Evolutionary conservation across 208 protist genomes (phyloP), one percentile per base, ranked within the genome.

Genomic region (Lotmaria passim): DNA sequence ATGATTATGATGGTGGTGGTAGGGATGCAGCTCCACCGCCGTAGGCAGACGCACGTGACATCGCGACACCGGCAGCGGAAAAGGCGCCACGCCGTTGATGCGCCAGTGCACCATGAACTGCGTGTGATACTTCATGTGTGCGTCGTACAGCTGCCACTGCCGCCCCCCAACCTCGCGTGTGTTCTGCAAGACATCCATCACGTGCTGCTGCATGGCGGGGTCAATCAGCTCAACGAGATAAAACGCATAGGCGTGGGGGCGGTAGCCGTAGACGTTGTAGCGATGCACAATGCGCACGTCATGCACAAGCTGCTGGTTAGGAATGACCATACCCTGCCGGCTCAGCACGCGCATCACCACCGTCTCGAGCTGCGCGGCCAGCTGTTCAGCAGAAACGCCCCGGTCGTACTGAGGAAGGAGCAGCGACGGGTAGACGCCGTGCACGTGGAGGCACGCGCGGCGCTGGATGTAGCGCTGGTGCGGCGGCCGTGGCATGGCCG

Each of bases 361-460:
- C 0, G 80, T 38, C 70, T 96, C 90, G 7, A 96, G 77, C 72
- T 93, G 86, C 1, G 87, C 86, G 17, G 80, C 90, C 55, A 96
- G 91, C 82, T 96, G 82, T 39, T 66, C 75, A 0, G 82, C 73
- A 28, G 81, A 78, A n/a, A 91, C 68, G 50, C 60, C 44, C 23
- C 43, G 60, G 61, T 87, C 72, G 72, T 86, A 77, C 47, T 83
- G 84, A 24, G 77, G 79, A 19, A 92, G 86, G 38, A 86, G 73
- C 53, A 96, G 87, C 65, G 88, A 91, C 15, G 90, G 90, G 59
- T 93, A 93, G 39, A 88, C 73, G 7, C 88, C 86, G 65, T 96
- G 90, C 1, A 96, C 69, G 62, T 96, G 90, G 7, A 90, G 72
- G 64, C 90, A 96, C 24, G 78, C 79, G n/a, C 70, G 75, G 21